Percentiles rank a stretch among this genome's conserved stretches.
These are phyloP conservation scores for Aspergillus pseudotamarii DNA, from an alignment of 2,329 filamentous ascomycete genomes.

Conservation along the genomic window DNA sequence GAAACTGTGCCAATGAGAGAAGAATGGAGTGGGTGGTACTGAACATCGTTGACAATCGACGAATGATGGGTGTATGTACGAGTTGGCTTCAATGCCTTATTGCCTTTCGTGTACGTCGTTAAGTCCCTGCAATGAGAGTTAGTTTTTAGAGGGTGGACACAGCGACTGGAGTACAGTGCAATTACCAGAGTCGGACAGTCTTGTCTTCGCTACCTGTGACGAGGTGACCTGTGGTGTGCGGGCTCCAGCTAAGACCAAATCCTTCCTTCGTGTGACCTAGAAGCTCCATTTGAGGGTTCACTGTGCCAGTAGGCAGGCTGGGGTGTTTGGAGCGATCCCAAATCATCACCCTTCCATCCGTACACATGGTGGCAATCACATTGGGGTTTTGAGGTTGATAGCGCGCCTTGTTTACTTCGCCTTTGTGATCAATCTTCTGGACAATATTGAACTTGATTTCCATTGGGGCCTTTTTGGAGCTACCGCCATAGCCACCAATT, in stretches of 20 bases:
- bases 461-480: conserved; percentile 66
- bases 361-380: conserved; percentile 89
- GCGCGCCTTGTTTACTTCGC: conserved; percentile 97
- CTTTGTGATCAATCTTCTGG: conserved; percentile 94
- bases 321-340: conserved; percentile 97
- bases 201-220: conserved; percentile 90
- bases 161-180: neutral
- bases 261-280: conserved; percentile 85
- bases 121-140: conserved; percentile 66
- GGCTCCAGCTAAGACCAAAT: conserved; percentile 91
- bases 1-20: conserved; percentile 90
- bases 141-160: neutral
- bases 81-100: conserved; percentile 69
- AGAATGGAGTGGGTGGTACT: conserved; percentile 85
- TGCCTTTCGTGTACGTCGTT: conserved; percentile 70
- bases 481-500: conserved; percentile 86
- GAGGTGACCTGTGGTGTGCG: conserved; percentile 76
- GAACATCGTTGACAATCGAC: conserved; percentile 93
- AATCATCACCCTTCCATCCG: conserved; percentile 84
- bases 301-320: conserved; percentile 70
- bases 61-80: conserved; percentile 84
- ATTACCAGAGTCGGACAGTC: conserved; percentile 87
- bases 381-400: conserved; percentile 98
- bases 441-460: conserved; percentile 85
- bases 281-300: conserved; percentile 82